These are phyloP conservation scores for Apiotrichum porosum DNA, from an alignment of 1,284 basidiomycete genomes.

Conservation along the genomic window DNA sequence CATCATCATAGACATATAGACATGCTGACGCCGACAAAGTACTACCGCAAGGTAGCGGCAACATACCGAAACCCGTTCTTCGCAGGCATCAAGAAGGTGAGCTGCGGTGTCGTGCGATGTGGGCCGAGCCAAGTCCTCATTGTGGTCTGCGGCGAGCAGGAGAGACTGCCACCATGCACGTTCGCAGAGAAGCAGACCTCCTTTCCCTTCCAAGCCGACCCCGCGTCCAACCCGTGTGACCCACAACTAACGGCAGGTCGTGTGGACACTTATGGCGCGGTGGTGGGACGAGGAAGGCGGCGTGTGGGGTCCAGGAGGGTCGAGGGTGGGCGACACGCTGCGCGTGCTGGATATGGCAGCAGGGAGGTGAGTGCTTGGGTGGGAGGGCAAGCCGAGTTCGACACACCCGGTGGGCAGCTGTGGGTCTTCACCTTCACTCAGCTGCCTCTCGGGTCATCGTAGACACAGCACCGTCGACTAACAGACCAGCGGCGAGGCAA, in stretches of 20 bases:
- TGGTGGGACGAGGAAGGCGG: conserved; percentile 51
- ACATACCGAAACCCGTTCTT: conserved; percentile 70
- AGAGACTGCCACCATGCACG: not conserved
- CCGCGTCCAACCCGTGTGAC: too few species aligned
- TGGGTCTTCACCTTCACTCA: too few species aligned
- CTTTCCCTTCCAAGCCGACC: too few species aligned
- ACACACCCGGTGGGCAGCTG: not conserved
- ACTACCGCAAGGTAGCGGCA: conserved; percentile 56
- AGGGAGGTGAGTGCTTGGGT: conserved; percentile 50
- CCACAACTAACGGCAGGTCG: too few species aligned
- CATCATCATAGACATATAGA: too few species aligned
- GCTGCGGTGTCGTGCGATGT: not conserved
- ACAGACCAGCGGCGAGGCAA: conserved; percentile 46
- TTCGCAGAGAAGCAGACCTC: conserved; percentile 21
- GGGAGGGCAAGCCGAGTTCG: not conserved
- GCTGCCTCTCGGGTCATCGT: too few species aligned
- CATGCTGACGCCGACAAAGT: conserved; percentile 34
- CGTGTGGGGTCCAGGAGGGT: conserved; percentile 9
- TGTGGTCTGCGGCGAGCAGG: too few species aligned
- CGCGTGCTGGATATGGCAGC: conserved; percentile 55
- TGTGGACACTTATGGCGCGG: conserved; percentile 38
- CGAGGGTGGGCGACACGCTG: conserved; percentile 16
- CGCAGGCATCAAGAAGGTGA: conserved; percentile 59
- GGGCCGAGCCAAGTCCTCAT: too few species aligned
- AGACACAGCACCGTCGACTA: not conserved